phyloP scores from a whole-genome alignment of 2,329 filamentous ascomycete genomes.

The Fusarium continuum region DNA sequence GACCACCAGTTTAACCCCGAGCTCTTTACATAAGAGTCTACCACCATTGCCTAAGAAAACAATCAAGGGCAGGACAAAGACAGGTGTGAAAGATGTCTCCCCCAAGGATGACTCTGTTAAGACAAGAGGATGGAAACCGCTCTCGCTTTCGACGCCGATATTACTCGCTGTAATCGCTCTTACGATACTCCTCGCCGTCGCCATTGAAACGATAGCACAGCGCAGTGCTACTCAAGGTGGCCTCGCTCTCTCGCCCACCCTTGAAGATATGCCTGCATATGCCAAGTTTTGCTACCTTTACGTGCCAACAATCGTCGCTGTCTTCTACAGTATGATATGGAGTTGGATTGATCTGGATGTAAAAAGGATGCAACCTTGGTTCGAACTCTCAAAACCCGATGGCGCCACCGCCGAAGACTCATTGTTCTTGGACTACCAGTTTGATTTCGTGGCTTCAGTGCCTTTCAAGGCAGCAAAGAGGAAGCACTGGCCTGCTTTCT shows the following conservation, averaged over 20 bases:
- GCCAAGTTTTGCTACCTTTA: conserved; percentile 58
- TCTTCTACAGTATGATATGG: conserved; percentile 66
- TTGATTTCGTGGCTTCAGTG: conserved; percentile 48
- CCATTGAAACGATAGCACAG: conserved; percentile 57
- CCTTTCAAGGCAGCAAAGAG: conserved; percentile 45
- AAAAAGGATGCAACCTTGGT: conserved; percentile 68
- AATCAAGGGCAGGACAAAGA: not conserved
- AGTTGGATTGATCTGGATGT: conserved; percentile 68
- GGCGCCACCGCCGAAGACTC: conserved; percentile 58
- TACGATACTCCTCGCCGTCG: conserved; percentile 52
- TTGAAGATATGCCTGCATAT: conserved; percentile 48
- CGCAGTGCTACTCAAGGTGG: conserved; percentile 54
- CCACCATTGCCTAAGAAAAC: conserved; percentile 3
- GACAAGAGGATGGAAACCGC: conserved; percentile 34
- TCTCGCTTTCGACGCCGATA: conserved; percentile 45
- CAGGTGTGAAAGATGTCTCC: not conserved
- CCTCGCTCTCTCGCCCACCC: conserved; percentile 40
- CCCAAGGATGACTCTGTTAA: accelerated
- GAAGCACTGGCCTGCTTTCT: conserved; percentile 62
- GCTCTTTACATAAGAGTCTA: conserved; percentile 9
- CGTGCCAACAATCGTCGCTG: conserved; percentile 61
- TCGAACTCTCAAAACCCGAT: conserved; percentile 59
- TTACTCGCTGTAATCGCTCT: conserved; percentile 49
- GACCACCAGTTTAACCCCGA: not conserved
- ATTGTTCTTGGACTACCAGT: conserved; percentile 63